Percentiles rank a stretch among this genome's conserved stretches.
Evolutionary conservation across 163 green algal species (phyloP).

Genomic region (Chloroidium sp.): DNA sequence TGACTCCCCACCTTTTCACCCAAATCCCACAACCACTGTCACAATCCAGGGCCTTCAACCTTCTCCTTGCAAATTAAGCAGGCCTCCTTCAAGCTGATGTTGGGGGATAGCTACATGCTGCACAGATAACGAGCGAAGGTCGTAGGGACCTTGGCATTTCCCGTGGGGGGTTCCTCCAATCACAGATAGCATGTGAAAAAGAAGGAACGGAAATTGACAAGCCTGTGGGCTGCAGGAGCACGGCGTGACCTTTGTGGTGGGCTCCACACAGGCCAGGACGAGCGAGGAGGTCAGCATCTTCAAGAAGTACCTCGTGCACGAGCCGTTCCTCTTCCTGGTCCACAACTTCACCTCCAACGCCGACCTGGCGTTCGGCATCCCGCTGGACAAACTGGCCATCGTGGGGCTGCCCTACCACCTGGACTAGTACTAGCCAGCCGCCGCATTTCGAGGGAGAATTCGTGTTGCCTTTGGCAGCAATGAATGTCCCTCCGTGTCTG

Average conservation of each 20-base stretch:
- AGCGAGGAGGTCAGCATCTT: not conserved
- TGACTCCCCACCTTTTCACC: too few relatives aligned
- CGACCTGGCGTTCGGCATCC: slow-evolving; percentile 11
- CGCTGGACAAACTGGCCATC: slow-evolving; percentile 8
- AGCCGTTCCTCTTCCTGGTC: slow-evolving; percentile 19
- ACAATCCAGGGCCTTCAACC: too few relatives aligned
- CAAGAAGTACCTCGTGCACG: slow-evolving; percentile 4
- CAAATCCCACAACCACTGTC: too few relatives aligned
- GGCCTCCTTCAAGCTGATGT: too few relatives aligned
- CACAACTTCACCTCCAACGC: slow-evolving; percentile 8
- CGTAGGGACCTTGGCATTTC: too few relatives aligned
- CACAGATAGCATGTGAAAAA: too few relatives aligned
- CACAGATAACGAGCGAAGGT: too few relatives aligned
- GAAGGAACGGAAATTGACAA: too few relatives aligned
- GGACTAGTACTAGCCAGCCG: not conserved
- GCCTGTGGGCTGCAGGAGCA: not conserved
- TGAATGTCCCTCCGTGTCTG: too few relatives aligned
- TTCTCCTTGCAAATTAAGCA: too few relatives aligned
- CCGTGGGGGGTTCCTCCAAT: too few relatives aligned
- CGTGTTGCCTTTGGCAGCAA: not conserved
- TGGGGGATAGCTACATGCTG: too few relatives aligned
- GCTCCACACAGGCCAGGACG: not conserved
- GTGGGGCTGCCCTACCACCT: slow-evolving; percentile 19
- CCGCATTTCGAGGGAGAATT: not conserved
- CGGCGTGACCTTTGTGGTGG: slow-evolving; percentile 1